A percentile compares a stretch with the other conserved stretches of the same genome.
These are phyloP conservation scores for Ustulina deusta DNA, from an alignment of 2,329 filamentous ascomycete species.

Conservation along the genomic window DNA sequence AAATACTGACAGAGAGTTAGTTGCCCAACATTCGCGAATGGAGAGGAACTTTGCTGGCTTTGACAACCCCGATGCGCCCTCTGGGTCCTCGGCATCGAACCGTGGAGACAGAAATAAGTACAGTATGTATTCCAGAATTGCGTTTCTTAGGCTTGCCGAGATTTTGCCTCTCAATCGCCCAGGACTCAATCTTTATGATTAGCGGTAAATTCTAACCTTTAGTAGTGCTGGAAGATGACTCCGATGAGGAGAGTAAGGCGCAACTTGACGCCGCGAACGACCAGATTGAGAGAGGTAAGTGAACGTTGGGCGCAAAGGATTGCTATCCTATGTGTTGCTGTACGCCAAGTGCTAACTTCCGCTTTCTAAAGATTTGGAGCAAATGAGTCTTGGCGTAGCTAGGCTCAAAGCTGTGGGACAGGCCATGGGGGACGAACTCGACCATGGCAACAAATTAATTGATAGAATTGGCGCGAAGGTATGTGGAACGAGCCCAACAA, in stretches of 20 bases:
- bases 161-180: neutral
- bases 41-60: conserved; percentile 63
- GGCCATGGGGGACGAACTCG: conserved; percentile 80
- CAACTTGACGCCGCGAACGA: conserved; percentile 69
- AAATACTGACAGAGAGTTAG: conserved; percentile 25
- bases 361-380: conserved; percentile 32
- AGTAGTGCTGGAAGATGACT: conserved; percentile 40
- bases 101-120: conserved; percentile 77
- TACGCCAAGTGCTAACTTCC: conserved; percentile 20
- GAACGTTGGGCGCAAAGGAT: neutral
- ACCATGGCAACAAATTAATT: conserved; percentile 80
- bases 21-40: conserved; percentile 63
- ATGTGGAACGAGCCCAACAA: conserved; percentile 44
- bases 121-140: conserved; percentile 48
- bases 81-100: conserved; percentile 50
- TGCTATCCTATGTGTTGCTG: too few relatives aligned
- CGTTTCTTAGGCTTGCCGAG: neutral
- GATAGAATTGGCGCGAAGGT: conserved; percentile 84
- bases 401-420: conserved; percentile 63
- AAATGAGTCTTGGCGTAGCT: conserved; percentile 37
- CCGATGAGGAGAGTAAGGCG: conserved; percentile 52
- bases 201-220: conserved; percentile 13
- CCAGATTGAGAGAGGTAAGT: conserved; percentile 69
- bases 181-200: neutral
- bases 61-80: conserved; percentile 39